Percentiles rank a stretch among this genome's conserved stretches.
Conservation (phyloP, 1,139 yeast species). For the Candida pseudocylindracea region DNA sequence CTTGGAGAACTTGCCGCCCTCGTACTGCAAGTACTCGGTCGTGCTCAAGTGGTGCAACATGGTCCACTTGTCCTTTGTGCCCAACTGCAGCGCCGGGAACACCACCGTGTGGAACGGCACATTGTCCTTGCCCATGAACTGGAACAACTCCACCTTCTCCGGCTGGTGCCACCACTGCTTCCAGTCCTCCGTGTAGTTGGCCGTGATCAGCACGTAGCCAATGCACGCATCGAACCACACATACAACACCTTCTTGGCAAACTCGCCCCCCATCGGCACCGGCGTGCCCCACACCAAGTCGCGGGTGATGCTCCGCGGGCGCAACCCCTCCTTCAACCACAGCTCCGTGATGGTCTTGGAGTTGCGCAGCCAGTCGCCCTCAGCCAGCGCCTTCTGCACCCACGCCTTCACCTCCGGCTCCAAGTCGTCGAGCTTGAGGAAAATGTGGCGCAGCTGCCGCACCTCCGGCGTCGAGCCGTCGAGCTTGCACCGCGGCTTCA, state of each 20-base stretch:
- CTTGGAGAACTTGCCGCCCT: slow-evolving; percentile 94
- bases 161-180: slow-evolving; percentile 81
- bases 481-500: slow-evolving; percentile 86
- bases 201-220: slow-evolving; percentile 91
- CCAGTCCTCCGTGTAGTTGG: slow-evolving; percentile 61
- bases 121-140: slow-evolving; percentile 98
- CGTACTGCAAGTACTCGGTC: slow-evolving; percentile 92
- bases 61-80: slow-evolving; percentile 81
- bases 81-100: slow-evolving; percentile 82
- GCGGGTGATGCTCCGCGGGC: slow-evolving; percentile 91
- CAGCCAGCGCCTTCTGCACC: slow-evolving; percentile 41
- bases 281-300: slow-evolving; percentile 98
- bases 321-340: slow-evolving; percentile 87
- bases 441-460: slow-evolving; percentile 67
- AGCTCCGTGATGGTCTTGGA: slow-evolving; percentile 71
- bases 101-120: slow-evolving; percentile 98
- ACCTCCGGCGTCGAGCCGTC: slow-evolving; percentile 69
- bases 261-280: slow-evolving; percentile 58
- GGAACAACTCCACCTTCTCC: slow-evolving; percentile 63
- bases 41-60: slow-evolving; percentile 78
- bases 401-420: slow-evolving; percentile 56
- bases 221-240: slow-evolving; percentile 99
- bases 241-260: slow-evolving; percentile 72
- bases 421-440: slow-evolving; percentile 60
- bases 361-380: slow-evolving; percentile 85